Percentiles rank a stretch among this genome's conserved stretches.
Evolutionary conservation across 352 stramenopile genomes (phyloP).

Genomic region (Phytopythium aichiense): DNA sequence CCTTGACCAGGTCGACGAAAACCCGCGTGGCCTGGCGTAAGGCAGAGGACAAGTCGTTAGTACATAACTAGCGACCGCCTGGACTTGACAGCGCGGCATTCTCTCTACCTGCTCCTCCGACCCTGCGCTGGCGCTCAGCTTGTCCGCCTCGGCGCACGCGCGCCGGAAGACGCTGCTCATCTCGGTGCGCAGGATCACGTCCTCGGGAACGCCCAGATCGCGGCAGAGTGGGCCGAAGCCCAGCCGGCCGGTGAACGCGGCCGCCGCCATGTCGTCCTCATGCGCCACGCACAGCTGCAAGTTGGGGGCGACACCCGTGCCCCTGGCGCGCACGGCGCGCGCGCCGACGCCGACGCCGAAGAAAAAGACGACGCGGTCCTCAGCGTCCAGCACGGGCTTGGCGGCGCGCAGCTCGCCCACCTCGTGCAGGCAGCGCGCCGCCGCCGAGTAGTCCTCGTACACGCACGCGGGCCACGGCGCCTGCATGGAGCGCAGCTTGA

Average conservation of each 20-base stretch:
- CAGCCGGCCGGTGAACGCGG: slow-evolving; percentile 13
- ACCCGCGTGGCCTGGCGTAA: slow-evolving; percentile 18
- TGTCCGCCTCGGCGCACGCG: slow-evolving; percentile 46
- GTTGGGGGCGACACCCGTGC: slow-evolving; percentile 31
- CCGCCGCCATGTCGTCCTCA: slow-evolving; percentile 30
- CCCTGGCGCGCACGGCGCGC: slow-evolving; percentile 23
- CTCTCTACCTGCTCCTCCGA: slow-evolving; percentile 19
- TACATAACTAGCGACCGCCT: neutral
- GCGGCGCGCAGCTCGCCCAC: slow-evolving; percentile 24
- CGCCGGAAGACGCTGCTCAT: slow-evolving; percentile 45
- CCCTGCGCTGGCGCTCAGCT: slow-evolving; percentile 21
- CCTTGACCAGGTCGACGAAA: slow-evolving; percentile 29
- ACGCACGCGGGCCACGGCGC: slow-evolving; percentile 74
- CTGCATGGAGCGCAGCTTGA: slow-evolving; percentile 46
- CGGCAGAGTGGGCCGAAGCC: slow-evolving; percentile 43
- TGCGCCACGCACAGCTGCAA: slow-evolving; percentile 45
- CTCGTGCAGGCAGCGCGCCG: slow-evolving; percentile 43
- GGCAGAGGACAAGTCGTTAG: neutral
- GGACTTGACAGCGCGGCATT: neutral
- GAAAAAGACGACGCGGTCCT: slow-evolving; percentile 80
- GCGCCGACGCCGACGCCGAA: slow-evolving; percentile 63
- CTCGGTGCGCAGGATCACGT: slow-evolving; percentile 28
- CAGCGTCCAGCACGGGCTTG: slow-evolving; percentile 53
- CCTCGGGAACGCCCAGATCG: slow-evolving; percentile 23
- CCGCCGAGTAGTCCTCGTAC: slow-evolving; percentile 54